Conservation (phyloP, 352 stramenopile species). For the Phytophthora podocarpi region DNA sequence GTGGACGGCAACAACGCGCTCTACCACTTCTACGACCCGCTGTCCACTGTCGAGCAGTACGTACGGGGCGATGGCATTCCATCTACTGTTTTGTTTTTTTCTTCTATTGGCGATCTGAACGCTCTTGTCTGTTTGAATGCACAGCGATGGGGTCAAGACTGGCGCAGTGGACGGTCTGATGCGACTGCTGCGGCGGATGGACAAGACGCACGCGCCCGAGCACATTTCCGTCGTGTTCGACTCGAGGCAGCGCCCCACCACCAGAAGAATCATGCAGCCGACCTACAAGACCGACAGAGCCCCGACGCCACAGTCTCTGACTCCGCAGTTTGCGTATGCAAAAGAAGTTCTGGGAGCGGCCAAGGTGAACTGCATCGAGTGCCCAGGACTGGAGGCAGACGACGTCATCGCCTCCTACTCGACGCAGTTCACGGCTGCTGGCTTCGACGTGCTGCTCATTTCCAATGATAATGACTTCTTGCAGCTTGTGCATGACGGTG, state of each 20-base stretch:
- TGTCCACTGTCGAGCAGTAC: constrained; percentile 41
- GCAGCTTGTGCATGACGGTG: constrained; percentile 50
- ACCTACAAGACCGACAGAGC: constrained; percentile 55
- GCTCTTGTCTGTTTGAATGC: not conserved
- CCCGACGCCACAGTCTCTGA: constrained; percentile 44
- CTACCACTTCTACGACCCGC: constrained; percentile 63
- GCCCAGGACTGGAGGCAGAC: constrained; percentile 61
- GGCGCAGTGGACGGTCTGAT: constrained; percentile 56
- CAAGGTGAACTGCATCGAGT: constrained; percentile 57
- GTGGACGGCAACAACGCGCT: constrained; percentile 73
- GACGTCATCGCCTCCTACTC: constrained; percentile 75
- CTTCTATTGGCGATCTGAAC: not conserved
- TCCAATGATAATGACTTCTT: constrained; percentile 81
- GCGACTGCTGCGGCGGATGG: constrained; percentile 47
- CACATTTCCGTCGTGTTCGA: constrained; percentile 73
- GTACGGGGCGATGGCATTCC: constrained; percentile 5
- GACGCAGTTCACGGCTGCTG: constrained; percentile 38
- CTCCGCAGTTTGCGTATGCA: constrained; percentile 50
- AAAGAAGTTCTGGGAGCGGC: constrained; percentile 30
- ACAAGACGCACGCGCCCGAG: constrained; percentile 49
- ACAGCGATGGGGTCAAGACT: constrained; percentile 42
- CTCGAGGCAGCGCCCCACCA: constrained; percentile 48
- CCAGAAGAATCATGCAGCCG: constrained; percentile 51
- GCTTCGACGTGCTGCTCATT: constrained; percentile 64
- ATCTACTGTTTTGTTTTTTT: not conserved